Conservation (phyloP, 768 basidiomycete genomes). For the Pisolithus orientalis region DNA sequence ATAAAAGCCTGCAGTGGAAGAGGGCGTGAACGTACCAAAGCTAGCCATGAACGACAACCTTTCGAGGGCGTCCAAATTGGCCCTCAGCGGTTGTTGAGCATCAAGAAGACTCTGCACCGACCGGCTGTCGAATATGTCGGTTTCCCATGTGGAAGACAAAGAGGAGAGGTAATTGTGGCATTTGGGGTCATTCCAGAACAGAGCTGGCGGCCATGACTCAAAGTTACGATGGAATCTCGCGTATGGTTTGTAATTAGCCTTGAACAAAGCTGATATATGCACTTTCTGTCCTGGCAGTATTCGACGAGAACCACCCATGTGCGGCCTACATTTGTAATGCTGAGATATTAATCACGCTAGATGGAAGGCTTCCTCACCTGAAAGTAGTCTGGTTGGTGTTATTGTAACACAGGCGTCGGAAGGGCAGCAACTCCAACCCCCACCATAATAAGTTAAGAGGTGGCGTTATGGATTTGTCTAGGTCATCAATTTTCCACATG, state of each 20-base stretch:
- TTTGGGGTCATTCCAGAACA: conserved; percentile 25
- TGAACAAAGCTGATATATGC: conserved; percentile 27
- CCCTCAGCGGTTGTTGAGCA: conserved; percentile 8
- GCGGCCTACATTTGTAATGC: conserved; percentile 12
- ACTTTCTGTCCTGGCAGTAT: conserved; percentile 26
- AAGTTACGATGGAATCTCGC: conserved; percentile 17
- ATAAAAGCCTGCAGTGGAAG: background rate
- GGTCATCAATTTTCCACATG: conserved; percentile 23
- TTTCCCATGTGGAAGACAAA: conserved; percentile 21
- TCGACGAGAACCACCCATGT: conserved; percentile 18
- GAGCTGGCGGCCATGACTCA: conserved; percentile 20
- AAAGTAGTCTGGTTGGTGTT: conserved; percentile 19
- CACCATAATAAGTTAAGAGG: conserved; percentile 17
- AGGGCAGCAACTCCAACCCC: conserved; percentile 17
- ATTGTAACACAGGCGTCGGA: conserved; percentile 21
- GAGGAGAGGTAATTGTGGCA: conserved; percentile 14
- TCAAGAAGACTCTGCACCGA: conserved; percentile 14
- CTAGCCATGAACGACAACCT: conserved; percentile 24
- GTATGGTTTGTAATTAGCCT: conserved; percentile 21
- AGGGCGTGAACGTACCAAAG: conserved; percentile 15
- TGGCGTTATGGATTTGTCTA: conserved; percentile 15
- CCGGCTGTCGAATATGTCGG: conserved; percentile 20
- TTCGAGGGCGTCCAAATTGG: conserved; percentile 18
- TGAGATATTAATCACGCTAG: conserved; percentile 4
- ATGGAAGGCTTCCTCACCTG: conserved; percentile 6